Conservation (phyloP, 2,329 filamentous ascomycete genomes). For the Fusarium xylarioides region DNA sequence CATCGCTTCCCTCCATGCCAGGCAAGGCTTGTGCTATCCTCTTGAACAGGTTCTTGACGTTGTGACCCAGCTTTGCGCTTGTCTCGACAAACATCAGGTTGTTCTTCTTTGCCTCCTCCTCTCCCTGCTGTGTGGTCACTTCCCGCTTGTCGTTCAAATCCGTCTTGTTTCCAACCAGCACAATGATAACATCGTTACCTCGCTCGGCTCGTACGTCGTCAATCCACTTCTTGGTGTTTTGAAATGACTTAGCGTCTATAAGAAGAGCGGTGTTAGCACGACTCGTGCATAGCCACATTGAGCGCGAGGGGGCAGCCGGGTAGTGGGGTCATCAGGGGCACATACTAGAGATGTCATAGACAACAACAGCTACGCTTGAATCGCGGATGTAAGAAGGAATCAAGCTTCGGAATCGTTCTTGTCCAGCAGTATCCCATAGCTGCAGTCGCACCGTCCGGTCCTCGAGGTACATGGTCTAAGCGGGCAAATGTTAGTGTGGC, state of each 20-base stretch:
- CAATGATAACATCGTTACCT: slow-evolving; percentile 98
- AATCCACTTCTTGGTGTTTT: slow-evolving; percentile 99
- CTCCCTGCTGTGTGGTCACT: slow-evolving; percentile 94
- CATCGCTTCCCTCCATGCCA: slow-evolving; percentile 93
- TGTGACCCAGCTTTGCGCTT: slow-evolving; percentile 96
- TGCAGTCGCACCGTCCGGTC: slow-evolving; percentile 97
- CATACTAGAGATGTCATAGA: slow-evolving; percentile 95
- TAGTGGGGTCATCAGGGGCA: slow-evolving; percentile 34
- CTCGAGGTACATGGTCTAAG: slow-evolving; percentile 96
- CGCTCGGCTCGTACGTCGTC: slow-evolving; percentile 96
- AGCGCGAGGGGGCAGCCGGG: slow-evolving; percentile 6
- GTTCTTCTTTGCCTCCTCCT: slow-evolving; percentile 98
- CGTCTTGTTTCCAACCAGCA: slow-evolving; percentile 98
- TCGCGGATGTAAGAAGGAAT: slow-evolving; percentile 99
- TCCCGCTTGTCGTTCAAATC: slow-evolving; percentile 98
- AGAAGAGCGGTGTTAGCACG: slow-evolving; percentile 29
- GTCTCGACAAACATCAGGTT: slow-evolving; percentile 99
- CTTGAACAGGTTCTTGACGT: slow-evolving; percentile 97
- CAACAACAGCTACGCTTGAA: slow-evolving; percentile 96
- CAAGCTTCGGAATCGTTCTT: slow-evolving; percentile 95
- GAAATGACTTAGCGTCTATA: slow-evolving; percentile 89
- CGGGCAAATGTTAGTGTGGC: slow-evolving; percentile 30
- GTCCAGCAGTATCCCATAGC: slow-evolving; percentile 97
- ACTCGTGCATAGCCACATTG: slow-evolving; percentile 20
- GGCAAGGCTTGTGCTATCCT: slow-evolving; percentile 97